Evolutionary conservation across 768 basidiomycete genomes (phyloP), one percentile per base, ranked within the genome.

Genomic region (Trametes coccinea): DNA sequence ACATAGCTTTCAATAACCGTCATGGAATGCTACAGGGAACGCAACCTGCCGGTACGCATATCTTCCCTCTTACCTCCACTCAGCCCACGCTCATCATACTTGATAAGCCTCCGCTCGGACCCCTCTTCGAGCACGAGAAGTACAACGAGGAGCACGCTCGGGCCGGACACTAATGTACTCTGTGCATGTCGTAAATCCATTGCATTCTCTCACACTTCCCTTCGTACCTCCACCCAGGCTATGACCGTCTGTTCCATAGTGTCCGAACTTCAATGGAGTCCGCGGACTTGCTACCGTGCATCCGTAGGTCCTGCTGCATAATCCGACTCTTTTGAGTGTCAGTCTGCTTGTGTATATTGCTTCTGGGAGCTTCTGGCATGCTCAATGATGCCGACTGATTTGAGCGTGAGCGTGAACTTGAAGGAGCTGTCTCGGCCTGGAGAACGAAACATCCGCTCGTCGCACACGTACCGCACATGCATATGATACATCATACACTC

Each of bases 1-100:
- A 27, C 17, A 2, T 3, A 2, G 8, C 10, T n/a, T 17, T 37
- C 16, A 53, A 7, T 30, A 45, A 46, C 51, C 8, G 11, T 65
- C 27, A 48, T 56, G 33, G 44, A 47, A 14, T 9, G 16, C 4
- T 46, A 10, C 81, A 83, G 91, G 92, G 92, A 93, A 76, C 87
- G 92, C 61, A 92, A 93, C 71, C 71, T 84, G 62, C 90, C 91
- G 64, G 92, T 93, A 78, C 41, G 87, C 77, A 53, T 22, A 45
- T 13, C 10, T 9, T 34, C n/a, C 22, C 31, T 34, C 14, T 29
- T n/a, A 30, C 29, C 11, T 11, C 14, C 43, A 51, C 4, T n/a
- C 2, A 14, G 14, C 31, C 31, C 14, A 43, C 30, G 37, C 56
- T 72, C 37, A 68, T 47, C 9, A 11, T 9, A 2, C 48, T 37